These are phyloP conservation scores for Leucaena leucocephala DNA, from an alignment of 306 rosid species.

Conservation along the genomic window DNA sequence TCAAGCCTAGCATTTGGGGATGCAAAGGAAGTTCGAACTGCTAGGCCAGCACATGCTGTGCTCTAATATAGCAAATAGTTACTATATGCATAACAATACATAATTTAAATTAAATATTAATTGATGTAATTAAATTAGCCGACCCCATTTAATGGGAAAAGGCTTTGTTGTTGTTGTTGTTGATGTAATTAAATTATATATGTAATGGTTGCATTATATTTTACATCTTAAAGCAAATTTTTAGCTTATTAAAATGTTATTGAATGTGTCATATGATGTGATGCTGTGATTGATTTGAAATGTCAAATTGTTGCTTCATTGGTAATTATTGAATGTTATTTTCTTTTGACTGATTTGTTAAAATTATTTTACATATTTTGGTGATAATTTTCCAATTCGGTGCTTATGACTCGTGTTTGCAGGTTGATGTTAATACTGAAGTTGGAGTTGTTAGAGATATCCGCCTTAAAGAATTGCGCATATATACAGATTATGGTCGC, in stretches of 20 bases:
- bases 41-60: background rate
- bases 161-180: too few relatives aligned
- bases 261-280: background rate
- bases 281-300: background rate
- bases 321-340: background rate
- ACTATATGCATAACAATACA: background rate
- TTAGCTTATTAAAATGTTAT: background rate
- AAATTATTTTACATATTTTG: background rate
- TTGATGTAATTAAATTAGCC: too few relatives aligned
- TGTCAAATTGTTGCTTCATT: slow-evolving; percentile 4
- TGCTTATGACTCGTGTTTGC: slow-evolving; percentile 44
- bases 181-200: too few relatives aligned
- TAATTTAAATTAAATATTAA: too few relatives aligned
- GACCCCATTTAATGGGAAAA: too few relatives aligned
- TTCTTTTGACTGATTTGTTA: slow-evolving; percentile 8
- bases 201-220: background rate
- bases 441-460: slow-evolving; percentile 98
- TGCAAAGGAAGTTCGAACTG: background rate
- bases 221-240: background rate
- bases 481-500: slow-evolving; percentile 97
- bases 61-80: background rate
- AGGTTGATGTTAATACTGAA: slow-evolving; percentile 99
- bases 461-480: slow-evolving; percentile 88
- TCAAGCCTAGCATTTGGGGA: background rate
- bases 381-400: background rate